Evolutionary conservation across 179 eudicot genomes (phyloP).

Genomic region (Patellifolia procumbens): DNA sequence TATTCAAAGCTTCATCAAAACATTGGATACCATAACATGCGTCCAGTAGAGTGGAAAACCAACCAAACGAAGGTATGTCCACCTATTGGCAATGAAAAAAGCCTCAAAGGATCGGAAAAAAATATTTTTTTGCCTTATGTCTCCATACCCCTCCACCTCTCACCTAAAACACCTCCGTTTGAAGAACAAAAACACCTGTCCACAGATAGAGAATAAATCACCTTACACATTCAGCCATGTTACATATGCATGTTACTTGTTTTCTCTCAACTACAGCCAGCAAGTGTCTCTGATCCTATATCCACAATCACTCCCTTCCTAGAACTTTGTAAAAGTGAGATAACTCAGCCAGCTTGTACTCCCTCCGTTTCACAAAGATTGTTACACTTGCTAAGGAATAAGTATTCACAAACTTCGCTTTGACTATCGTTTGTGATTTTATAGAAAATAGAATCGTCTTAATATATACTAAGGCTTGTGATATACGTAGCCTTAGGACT

Average conservation of each 20-base stretch:
- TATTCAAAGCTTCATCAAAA: conserved; percentile 4
- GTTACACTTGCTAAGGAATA: no score
- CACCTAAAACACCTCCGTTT: neutral
- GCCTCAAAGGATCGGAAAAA: neutral
- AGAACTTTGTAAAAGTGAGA: neutral
- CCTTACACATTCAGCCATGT: neutral
- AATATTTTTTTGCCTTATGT: neutral
- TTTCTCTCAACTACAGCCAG: neutral
- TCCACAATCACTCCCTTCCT: neutral
- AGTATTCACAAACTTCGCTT: neutral
- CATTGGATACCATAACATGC: neutral
- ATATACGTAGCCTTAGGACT: no score
- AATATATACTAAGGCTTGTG: no score
- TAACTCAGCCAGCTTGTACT: no score
- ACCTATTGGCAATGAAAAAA: neutral
- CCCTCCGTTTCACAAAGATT: no score
- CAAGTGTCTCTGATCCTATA: neutral
- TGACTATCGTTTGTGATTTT: no score
- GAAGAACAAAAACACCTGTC: neutral
- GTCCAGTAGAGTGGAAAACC: neutral
- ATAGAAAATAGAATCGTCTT: no score
- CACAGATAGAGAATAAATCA: neutral
- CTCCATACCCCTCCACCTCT: neutral
- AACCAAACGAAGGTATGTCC: conserved; percentile 13
- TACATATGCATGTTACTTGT: neutral